A percentile compares a stretch with the other conserved stretches of the same genome.
Conservation (phyloP, 805 yeast species). For the Saccharomycopsis sp. region DNA sequence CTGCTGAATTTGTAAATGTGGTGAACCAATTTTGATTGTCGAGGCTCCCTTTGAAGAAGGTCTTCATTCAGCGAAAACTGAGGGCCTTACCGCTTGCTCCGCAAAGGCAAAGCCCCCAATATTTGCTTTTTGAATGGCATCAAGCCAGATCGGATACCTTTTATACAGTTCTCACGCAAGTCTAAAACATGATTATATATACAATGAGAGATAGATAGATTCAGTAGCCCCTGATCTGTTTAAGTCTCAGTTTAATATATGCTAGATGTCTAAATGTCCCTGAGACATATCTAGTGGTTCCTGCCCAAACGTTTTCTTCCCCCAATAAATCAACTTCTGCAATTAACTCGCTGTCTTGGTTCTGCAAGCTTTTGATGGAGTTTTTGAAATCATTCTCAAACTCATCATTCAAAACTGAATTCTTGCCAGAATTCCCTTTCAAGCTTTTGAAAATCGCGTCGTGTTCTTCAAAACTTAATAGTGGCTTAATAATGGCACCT, state of each 20-base stretch:
- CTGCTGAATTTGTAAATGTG: no score
- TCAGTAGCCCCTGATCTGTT: constrained; percentile 2
- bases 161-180: no score
- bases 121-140: background rate
- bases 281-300: background rate
- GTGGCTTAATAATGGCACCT: constrained; percentile 8
- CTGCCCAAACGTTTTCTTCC: constrained; percentile 4
- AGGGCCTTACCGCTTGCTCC: no score
- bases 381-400: constrained; percentile 7
- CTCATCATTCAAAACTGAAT: background rate
- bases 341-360: constrained; percentile 4
- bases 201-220: background rate
- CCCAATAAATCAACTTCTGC: constrained; percentile 9
- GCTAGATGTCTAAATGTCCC: background rate
- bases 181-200: background rate
- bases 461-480: constrained; percentile 4
- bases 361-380: background rate
- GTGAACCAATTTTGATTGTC: no score
- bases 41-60: background rate
- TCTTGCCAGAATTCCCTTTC: background rate
- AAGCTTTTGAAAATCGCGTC: constrained; percentile 1
- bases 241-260: constrained; percentile 1
- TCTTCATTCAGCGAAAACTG: background rate
- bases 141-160: background rate
- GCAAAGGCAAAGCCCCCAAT: background rate